A percentile compares a stretch with the other conserved stretches of the same genome.
These are phyloP conservation scores for Plasmodium ovale DNA, from an alignment of 169 alveolate species.

Conservation along the genomic window DNA sequence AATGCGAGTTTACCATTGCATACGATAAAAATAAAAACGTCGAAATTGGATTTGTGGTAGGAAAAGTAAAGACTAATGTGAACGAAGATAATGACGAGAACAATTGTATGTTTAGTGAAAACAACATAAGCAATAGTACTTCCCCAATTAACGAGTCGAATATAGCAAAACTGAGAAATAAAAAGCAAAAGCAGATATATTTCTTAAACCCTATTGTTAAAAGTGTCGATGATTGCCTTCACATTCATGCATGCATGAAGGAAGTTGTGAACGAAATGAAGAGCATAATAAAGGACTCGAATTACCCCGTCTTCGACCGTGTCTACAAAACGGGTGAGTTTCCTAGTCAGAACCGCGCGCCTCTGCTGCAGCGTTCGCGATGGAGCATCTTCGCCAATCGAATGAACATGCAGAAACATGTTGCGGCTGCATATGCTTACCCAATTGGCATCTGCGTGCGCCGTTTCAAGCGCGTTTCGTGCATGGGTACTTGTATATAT, in stretches of 20 bases:
- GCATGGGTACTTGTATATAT: background rate
- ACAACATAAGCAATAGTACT: constrained; percentile 64
- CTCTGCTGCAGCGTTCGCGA: too few relatives aligned
- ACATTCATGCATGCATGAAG: constrained; percentile 74
- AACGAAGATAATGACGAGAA: constrained; percentile 37
- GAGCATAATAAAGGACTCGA: constrained; percentile 54
- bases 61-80: constrained; percentile 48
- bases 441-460: too few relatives aligned
- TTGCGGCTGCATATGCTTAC: too few relatives aligned
- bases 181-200: constrained; percentile 58
- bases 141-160: constrained; percentile 73
- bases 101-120: constrained; percentile 74
- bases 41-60: constrained; percentile 75
- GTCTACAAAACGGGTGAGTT: constrained; percentile 68
- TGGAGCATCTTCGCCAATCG: too few relatives aligned
- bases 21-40: constrained; percentile 73
- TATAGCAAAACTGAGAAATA: constrained; percentile 51
- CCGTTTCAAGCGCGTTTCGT: background rate
- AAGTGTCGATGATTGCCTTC: constrained; percentile 58
- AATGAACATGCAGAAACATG: too few relatives aligned
- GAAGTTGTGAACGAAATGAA: constrained; percentile 67
- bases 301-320: constrained; percentile 70
- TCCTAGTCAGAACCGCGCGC: too few relatives aligned
- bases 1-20: constrained; percentile 74
- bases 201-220: constrained; percentile 66